phyloP scores from a whole-genome alignment of 352 stramenopile species.

The Phytophthora melonis region DNA sequence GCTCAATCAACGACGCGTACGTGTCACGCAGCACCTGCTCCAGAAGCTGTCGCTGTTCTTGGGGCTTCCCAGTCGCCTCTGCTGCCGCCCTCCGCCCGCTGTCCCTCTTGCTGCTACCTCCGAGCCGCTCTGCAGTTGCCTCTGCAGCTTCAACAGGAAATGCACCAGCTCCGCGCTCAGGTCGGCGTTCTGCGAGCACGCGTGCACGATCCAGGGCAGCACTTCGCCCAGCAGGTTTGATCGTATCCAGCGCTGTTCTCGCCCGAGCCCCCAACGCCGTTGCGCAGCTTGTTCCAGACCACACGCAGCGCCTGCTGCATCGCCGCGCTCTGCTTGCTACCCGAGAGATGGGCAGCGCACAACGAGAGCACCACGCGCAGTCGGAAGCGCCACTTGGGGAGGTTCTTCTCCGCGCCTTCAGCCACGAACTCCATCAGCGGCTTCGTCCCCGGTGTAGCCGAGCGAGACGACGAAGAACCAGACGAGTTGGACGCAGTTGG shows the following conservation, averaged over 20 bases:
- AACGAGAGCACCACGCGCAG: constrained; percentile 62
- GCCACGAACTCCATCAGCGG: constrained; percentile 63
- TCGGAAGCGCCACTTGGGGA: constrained; percentile 63
- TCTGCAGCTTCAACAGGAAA: constrained; percentile 76
- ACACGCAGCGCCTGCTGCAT: constrained; percentile 66
- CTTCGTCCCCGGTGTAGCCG: constrained; percentile 36
- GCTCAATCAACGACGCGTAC: constrained; percentile 46
- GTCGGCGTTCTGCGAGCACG: constrained; percentile 58
- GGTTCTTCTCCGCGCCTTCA: constrained; percentile 56
- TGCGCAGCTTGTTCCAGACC: constrained; percentile 66
- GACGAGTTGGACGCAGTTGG: constrained; percentile 26
- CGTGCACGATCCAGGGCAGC: constrained; percentile 55
- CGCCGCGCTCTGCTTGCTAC: constrained; percentile 42
- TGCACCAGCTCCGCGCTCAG: constrained; percentile 70
- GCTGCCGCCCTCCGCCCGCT: constrained; percentile 16
- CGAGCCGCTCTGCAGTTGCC: constrained; percentile 46
- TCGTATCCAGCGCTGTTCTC: constrained; percentile 35
- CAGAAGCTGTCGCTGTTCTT: constrained; percentile 42
- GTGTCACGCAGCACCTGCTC: constrained; percentile 49
- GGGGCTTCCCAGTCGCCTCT: constrained; percentile 28
- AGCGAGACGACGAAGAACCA: constrained; percentile 31
- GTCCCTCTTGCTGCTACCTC: constrained; percentile 26
- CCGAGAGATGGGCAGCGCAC: constrained; percentile 52
- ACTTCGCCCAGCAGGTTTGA: constrained; percentile 55
- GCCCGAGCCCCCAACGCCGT: constrained; percentile 40